Base-by-base conservation (phyloP, 2,329 filamentous ascomycete genomes). In the Beauveria caledonica region DNA sequence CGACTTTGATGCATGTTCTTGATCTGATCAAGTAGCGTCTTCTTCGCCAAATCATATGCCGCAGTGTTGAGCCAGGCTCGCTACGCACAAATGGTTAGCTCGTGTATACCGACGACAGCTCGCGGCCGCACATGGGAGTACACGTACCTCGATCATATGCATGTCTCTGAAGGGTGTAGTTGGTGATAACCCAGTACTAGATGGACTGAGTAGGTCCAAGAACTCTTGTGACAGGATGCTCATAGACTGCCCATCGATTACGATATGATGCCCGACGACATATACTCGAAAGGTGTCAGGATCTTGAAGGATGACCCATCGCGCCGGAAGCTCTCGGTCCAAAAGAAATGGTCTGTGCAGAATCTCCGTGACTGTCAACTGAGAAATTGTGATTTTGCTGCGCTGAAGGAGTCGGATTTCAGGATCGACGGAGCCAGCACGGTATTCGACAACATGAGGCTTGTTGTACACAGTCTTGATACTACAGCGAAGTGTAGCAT, bases 261-360 rank as follows among this genome's bases (percentile, higher is more conserved):
- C 11, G 33, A 36, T 36, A 13, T 36, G 33, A 11, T 36, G 33
- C 11, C 33, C 33, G 4, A 36, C 33, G 33, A 36, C 33, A 36
- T 36, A 36, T 0, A 62, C 56, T 23, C 60, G 46, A 15, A 63
- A 62, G 2, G 50, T 42, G 19, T 46, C 23, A 8, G 60, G 9
- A 15, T 60, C 62, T 23, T 60, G 60, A 13, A 63, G 21, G 1
- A 63, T 60, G 5, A 62, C 19, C 62, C 62, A 63, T 19, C 60
- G 60, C 2, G 60, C 62, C 5, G 62, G 50, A 3, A 58, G 54
- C 19, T 63, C 60, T 17, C 36, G 29, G 21, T 56, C 42, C 13
- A 63, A 40, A 2, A 46, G 13, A 54, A 63, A 56, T 1, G 62
- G 60, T 7, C 15, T 40, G 5, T 56, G 60, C 13, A 63, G 39